A percentile compares a stretch with the other conserved stretches of the same genome.
These are phyloP conservation scores for Eimeria acervulina DNA, from an alignment of 169 alveolate species.

Conservation along the genomic window DNA sequence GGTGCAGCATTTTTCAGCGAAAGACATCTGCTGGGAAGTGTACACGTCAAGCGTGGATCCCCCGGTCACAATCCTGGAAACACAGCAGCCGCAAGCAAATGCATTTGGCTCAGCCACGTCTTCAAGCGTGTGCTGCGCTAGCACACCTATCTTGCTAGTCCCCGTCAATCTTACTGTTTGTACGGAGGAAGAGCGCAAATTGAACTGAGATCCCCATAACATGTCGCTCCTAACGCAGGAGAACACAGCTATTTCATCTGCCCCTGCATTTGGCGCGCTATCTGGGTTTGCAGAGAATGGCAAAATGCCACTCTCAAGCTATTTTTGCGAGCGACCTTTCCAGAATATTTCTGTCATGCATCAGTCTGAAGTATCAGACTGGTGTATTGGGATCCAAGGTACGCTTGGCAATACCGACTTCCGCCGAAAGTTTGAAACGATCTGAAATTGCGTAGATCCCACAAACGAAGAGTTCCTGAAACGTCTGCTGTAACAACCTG, in stretches of 20 bases:
- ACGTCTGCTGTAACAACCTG: slow-evolving; percentile 86
- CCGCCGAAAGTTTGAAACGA: slow-evolving; percentile 80
- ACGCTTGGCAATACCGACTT: not conserved
- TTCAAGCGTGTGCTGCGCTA: not conserved
- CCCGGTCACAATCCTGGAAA: slow-evolving; percentile 61
- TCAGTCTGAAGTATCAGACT: too few relatives aligned
- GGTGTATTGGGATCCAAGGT: not conserved
- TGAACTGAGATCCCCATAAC: slow-evolving; percentile 68
- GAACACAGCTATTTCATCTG: not conserved
- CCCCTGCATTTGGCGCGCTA: not conserved
- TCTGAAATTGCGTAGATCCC: slow-evolving; percentile 88
- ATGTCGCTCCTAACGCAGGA: slow-evolving; percentile 45
- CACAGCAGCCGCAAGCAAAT: not conserved
- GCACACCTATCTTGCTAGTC: not conserved
- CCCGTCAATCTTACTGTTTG: not conserved
- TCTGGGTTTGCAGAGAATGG: not conserved
- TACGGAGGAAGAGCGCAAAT: slow-evolving; percentile 72
- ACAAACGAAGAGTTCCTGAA: slow-evolving; percentile 86
- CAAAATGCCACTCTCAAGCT: too few relatives aligned
- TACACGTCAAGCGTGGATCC: slow-evolving; percentile 70
- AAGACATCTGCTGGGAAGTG: slow-evolving; percentile 61
- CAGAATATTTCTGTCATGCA: not conserved
- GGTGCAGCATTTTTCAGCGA: slow-evolving; percentile 52
- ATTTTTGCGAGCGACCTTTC: not conserved
- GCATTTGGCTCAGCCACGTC: not conserved